These are phyloP conservation scores for Xerocomellus intermedius DNA, from an alignment of 768 basidiomycete genomes.

Conservation along the genomic window DNA sequence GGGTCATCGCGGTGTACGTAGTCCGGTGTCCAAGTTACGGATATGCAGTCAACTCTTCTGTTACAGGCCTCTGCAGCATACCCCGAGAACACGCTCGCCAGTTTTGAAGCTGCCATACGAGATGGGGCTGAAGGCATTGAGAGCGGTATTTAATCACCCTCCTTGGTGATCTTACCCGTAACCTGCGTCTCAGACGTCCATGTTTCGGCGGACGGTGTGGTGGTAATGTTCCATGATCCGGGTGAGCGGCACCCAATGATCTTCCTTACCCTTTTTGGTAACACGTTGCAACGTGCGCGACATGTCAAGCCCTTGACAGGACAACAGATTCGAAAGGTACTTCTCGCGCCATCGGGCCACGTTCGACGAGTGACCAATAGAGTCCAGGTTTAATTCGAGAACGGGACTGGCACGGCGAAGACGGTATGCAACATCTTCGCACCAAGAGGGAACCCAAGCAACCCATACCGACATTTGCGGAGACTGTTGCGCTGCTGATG, in stretches of 20 bases:
- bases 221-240: constrained; percentile 97
- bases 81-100: constrained; percentile 94
- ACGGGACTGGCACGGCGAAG: constrained; percentile 65
- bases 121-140: constrained; percentile 98
- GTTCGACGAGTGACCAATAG: constrained; percentile 26
- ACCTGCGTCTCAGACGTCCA: constrained; percentile 84
- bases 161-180: constrained; percentile 42
- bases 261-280: constrained; percentile 24
- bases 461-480: constrained; percentile 84
- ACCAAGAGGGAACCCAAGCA: constrained; percentile 82
- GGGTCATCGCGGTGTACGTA: constrained; percentile 66
- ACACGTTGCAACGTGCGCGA: constrained; percentile 22
- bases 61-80: constrained; percentile 76
- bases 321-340: constrained; percentile 79
- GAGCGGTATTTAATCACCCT: constrained; percentile 72
- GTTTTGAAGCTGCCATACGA: constrained; percentile 91
- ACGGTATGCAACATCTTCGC: constrained; percentile 74
- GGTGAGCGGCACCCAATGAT: constrained; percentile 41
- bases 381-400: constrained; percentile 63
- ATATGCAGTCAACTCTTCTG: constrained; percentile 16
- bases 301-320: constrained; percentile 59
- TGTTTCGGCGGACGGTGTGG: constrained; percentile 81
- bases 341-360: constrained; percentile 12
- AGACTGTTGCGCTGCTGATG: constrained; percentile 82
- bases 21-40: constrained; percentile 30